Conservation (phyloP, 2,329 filamentous ascomycete species). For the Myriosclerotinia duriaeana region DNA sequence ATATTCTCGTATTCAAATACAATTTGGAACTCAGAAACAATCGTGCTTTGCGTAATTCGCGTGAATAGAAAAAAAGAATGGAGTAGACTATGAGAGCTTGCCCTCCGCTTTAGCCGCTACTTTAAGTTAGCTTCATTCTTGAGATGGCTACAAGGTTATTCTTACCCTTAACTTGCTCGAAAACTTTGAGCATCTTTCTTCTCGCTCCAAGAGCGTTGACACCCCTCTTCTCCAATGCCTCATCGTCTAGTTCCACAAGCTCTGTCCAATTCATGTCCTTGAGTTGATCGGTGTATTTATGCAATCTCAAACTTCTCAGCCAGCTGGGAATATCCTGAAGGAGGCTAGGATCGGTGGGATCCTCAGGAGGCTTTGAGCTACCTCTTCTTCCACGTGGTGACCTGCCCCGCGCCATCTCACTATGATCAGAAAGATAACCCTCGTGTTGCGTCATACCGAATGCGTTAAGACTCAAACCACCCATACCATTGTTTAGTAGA, state of each 20-base stretch:
- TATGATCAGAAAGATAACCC: constrained; percentile 91
- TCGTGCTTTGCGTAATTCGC: background rate
- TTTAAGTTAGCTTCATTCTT: constrained; percentile 36
- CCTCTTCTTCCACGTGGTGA: constrained; percentile 90
- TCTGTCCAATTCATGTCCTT: constrained; percentile 98
- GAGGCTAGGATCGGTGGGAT: constrained; percentile 86
- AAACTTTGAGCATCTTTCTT: constrained; percentile 98
- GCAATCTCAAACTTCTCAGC: constrained; percentile 88
- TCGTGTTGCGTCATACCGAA: constrained; percentile 71
- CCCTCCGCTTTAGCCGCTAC: constrained; percentile 72
- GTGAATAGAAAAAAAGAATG: constrained; percentile 16
- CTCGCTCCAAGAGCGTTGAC: constrained; percentile 93
- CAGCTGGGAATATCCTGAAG: constrained; percentile 95
- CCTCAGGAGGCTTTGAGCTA: constrained; percentile 95
- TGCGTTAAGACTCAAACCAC: constrained; percentile 68
- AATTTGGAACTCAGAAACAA: constrained; percentile 9
- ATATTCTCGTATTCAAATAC: constrained; percentile 10
- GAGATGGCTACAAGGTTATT: constrained; percentile 11
- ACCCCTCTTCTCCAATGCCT: constrained; percentile 85
- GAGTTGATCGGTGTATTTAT: constrained; percentile 98
- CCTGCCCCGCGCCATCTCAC: constrained; percentile 83
- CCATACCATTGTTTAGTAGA: constrained; percentile 70
- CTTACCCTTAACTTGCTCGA: constrained; percentile 86
- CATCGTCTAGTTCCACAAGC: constrained; percentile 86
- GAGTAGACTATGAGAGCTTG: constrained; percentile 53